Base-by-base conservation (phyloP, 768 basidiomycete genomes). In the Tricholoma hemisulphureum region DNA sequence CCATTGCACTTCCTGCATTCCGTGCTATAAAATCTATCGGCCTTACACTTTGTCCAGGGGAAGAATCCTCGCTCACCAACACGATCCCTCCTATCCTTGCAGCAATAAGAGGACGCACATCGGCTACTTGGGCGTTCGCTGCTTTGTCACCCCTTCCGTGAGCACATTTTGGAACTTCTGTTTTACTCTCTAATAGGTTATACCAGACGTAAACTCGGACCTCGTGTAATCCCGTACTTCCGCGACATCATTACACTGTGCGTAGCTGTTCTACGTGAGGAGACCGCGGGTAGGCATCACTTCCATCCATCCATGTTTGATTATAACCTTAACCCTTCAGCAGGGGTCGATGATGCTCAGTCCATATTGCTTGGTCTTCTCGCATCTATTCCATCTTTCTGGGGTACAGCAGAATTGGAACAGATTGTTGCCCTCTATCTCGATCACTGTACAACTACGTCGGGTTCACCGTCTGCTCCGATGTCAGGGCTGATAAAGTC, bases 221-320 rank as follows among this genome's bases (percentile, higher is more conserved):
- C 95, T 10, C 87, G 96, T 0, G 79, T 94, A 51, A 93, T 99
- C 51, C 93, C 96, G 4, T 81, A 85, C 71, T 88, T 97, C 73
- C 84, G 84, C 53, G 80, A 84, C 13, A 82, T 95, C 46, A 80
- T 90, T 14, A 71, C 83, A 4, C 78, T 85, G 53, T 83, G 83
- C 57, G 73, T 85, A 31, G 55, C 69, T 20, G 67, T 84, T 26
- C 73, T 87, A 46, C 78, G 75, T 18, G 77, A 81, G 39, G 69
- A 67, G 23, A 65, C 75, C 28, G 68, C 68, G 61, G 65, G 83
- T 80, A 60, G 37, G 64, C 61, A 55, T 14, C 29, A 24, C 21
- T 26, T 2, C 48, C 24, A 10, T 31, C 23, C 20, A 20, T 16
- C 37, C 10, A 26, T 8, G 2, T 51, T 14, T 20, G 3, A 20